A percentile compares a stretch with the other conserved stretches of the same genome.
Evolutionary conservation across 345 rosid genomes (phyloP).

Genomic region (Erucastrum elatum): DNA sequence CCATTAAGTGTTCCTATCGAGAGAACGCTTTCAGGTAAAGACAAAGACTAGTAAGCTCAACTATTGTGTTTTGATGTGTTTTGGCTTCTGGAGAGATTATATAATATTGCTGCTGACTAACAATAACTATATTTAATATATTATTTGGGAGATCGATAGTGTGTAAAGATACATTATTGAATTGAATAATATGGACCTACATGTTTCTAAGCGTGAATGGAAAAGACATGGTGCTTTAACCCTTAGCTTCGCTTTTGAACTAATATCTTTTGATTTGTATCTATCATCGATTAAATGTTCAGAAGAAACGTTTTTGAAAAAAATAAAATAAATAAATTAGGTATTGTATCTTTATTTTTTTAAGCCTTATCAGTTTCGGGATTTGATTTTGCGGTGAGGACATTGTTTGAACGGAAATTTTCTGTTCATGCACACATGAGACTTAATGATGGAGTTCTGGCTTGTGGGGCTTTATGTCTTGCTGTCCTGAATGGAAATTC

Average conservation of each 20-base stretch:
- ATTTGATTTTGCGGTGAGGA: constrained; percentile 25
- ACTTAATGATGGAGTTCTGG: constrained; percentile 28
- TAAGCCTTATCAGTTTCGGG: neutral
- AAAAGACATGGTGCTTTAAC: constrained; percentile 28
- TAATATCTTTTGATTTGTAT: constrained; percentile 27
- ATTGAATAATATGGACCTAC: constrained; percentile 30
- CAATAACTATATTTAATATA: neutral
- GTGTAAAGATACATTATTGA: constrained; percentile 23
- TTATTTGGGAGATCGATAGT: constrained; percentile 13
- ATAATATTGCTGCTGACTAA: constrained; percentile 23
- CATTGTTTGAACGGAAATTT: constrained; percentile 25
- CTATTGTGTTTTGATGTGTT: neutral
- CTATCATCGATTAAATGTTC: constrained; percentile 28
- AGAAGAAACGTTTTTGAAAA: neutral
- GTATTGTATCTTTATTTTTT: neutral
- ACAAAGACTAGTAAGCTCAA: neutral
- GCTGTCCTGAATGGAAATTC: constrained; percentile 3
- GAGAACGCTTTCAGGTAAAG: constrained; percentile 7
- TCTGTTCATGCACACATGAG: constrained; percentile 38
- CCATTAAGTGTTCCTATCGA: constrained; percentile 22
- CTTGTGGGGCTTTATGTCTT: constrained; percentile 24
- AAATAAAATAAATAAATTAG: neutral
- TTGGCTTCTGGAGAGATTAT: constrained; percentile 9
- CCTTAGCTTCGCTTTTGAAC: constrained; percentile 23
- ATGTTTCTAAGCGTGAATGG: constrained; percentile 10